Percentiles rank a stretch among this genome's conserved stretches.
Conservation (phyloP, 108 stramenopile genomes). For the Nitzschia sp. region DNA sequence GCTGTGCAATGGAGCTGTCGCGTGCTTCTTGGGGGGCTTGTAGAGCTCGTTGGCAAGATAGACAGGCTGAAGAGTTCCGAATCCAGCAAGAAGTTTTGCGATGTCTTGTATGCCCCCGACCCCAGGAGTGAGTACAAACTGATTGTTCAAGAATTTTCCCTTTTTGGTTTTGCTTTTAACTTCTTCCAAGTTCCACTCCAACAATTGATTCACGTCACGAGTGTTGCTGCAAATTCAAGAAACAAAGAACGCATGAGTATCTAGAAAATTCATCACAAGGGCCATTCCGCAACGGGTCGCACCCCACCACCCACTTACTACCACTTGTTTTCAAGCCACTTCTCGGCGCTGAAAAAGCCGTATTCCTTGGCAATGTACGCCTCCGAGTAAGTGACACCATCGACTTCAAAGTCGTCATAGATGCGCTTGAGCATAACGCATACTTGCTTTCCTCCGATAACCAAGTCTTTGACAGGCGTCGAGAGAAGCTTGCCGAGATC, state of each 20-base stretch:
- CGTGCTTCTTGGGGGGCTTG: constrained; percentile 37
- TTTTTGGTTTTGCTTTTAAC: constrained; percentile 27
- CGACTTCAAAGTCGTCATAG: constrained; percentile 35
- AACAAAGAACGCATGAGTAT: neutral
- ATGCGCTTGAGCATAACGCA: constrained; percentile 44
- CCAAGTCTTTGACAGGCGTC: constrained; percentile 32
- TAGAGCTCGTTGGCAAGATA: constrained; percentile 43
- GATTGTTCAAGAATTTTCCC: constrained; percentile 41
- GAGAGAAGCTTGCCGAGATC: constrained; percentile 22
- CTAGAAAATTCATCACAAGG: neutral
- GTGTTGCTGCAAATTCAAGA: constrained; percentile 41
- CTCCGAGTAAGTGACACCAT: constrained; percentile 28
- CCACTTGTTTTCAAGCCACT: constrained; percentile 45
- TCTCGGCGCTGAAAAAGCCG: constrained; percentile 32
- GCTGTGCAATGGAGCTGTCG: constrained; percentile 34
- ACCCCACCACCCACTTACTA: constrained; percentile 33
- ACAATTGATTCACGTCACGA: constrained; percentile 32
- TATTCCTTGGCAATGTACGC: constrained; percentile 31
- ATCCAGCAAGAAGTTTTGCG: constrained; percentile 32
- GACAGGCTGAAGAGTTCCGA: constrained; percentile 40
- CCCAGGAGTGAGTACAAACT: constrained; percentile 53
- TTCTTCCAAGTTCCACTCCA: constrained; percentile 48
- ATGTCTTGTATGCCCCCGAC: constrained; percentile 39
- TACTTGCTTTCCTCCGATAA: constrained; percentile 24
- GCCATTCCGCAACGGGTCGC: neutral